Evolutionary conservation across 129 eudicot species (phyloP).

Genomic region (Flaveria trinervia): DNA sequence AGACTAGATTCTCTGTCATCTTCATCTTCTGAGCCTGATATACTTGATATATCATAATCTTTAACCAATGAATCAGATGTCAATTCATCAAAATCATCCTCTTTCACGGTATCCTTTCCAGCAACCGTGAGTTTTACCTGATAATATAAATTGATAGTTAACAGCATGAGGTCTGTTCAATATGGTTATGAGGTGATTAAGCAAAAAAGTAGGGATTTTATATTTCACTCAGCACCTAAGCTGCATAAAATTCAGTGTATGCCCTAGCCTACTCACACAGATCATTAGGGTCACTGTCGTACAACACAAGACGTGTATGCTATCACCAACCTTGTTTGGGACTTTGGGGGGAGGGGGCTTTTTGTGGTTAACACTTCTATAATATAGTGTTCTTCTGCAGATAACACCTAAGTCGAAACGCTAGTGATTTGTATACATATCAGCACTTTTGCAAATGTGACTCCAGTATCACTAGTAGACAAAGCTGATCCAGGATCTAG

Average conservation of each 20-base stretch:
- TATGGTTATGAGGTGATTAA: neutral
- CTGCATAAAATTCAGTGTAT: neutral
- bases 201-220: neutral
- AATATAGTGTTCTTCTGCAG: neutral
- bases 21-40: conserved; percentile 96
- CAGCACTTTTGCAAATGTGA: neutral
- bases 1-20: conserved; percentile 51
- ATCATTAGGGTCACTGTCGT: no score
- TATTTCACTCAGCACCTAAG: neutral
- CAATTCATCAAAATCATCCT: conserved; percentile 87
- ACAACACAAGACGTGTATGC: no score
- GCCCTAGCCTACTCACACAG: neutral
- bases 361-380: neutral
- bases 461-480: neutral
- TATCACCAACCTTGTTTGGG: no score
- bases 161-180: neutral
- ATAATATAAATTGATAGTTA: conserved; percentile 22
- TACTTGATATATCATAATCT: conserved; percentile 84
- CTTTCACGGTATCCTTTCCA: conserved; percentile 73
- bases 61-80: conserved; percentile 62
- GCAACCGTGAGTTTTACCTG: conserved; percentile 89
- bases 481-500: neutral
- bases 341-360: no score
- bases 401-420: neutral
- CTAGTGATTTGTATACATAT: neutral